Evolutionary conservation across 2,329 filamentous ascomycete species (phyloP), one percentile per base, ranked within the genome.

Genomic region (Scedosporium aurantiacum): DNA sequence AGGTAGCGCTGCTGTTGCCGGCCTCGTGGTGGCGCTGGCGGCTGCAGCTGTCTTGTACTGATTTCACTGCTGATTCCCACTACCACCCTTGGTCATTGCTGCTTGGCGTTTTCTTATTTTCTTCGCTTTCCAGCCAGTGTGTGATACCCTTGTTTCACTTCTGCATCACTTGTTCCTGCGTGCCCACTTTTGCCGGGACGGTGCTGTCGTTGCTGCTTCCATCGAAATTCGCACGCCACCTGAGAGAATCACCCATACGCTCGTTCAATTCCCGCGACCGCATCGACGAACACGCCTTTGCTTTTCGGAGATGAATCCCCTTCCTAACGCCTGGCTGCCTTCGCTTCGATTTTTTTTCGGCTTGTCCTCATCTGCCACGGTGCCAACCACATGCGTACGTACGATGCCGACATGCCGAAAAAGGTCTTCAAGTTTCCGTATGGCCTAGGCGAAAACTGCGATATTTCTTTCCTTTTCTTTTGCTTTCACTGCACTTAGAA

Each of bases 1-100:
- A 65, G 77, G 78, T 58, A 77, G 77, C 60, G 75, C 77, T 57
- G 80, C 82, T 58, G 70, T 82, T 45, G 80, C 75, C 6, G 80
- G 82, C 55, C 74, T 85, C 23, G 72, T 84, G 52, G 75, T 84
- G 55, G 82, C 82, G 60, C 75, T 85, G 54, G 73, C 83, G 37
- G 82, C 80, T 25, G 77, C 81, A 27, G 76, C 76, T 16, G 79
- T 75, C 66, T 71, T 82, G 64, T 76, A 78, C 64, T 82, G 70
- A 67, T 60, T 52, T 47, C 28, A 25, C 21, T 40, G 8, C 23
- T 40, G 55, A 23, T 32, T 32, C 55, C 5, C 27, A 57, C 55
- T 14, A 23, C 18, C 6, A 10, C 47, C 23, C 47, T 43, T 45
- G 23, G 21, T 47, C 14, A n/a, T 56, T 27, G 14, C 23, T 56